Evolutionary conservation across 2,329 filamentous ascomycete genomes (phyloP).

Genomic region (Alternaria conjuncta): DNA sequence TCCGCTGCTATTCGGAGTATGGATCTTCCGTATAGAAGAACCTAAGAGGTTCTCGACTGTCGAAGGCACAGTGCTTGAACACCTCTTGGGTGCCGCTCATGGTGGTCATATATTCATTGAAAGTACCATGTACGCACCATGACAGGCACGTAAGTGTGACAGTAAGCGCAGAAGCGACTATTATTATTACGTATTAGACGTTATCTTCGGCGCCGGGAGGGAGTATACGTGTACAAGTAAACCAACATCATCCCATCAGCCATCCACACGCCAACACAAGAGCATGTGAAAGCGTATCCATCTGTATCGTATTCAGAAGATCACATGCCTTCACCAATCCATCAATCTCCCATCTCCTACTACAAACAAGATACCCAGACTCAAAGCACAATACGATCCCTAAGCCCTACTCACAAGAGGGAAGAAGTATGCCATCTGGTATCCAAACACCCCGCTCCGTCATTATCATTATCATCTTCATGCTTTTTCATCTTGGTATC

Average conservation of each 20-base stretch:
- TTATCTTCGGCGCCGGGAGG: background rate
- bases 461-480: background rate
- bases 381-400: background rate
- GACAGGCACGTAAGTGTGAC: background rate
- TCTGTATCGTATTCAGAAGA: background rate
- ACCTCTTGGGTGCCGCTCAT: background rate
- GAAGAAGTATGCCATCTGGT: conserved; percentile 12
- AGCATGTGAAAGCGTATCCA: background rate
- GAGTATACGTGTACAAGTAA: background rate
- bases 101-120: background rate
- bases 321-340: too few species aligned
- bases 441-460: conserved; percentile 7
- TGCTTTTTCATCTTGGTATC: conserved; percentile 9
- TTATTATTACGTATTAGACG: background rate
- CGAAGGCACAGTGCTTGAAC: background rate
- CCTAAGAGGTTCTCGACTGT: background rate
- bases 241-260: background rate
- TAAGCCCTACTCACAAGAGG: background rate
- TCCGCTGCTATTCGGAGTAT: background rate
- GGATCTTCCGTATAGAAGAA: background rate
- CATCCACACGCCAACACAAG: background rate
- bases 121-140: background rate
- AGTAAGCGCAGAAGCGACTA: background rate
- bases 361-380: background rate
- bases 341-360: background rate